phyloP scores from a whole-genome alignment of 495 filamentous ascomycete genomes.

The Aspergillus wentii region DNA sequence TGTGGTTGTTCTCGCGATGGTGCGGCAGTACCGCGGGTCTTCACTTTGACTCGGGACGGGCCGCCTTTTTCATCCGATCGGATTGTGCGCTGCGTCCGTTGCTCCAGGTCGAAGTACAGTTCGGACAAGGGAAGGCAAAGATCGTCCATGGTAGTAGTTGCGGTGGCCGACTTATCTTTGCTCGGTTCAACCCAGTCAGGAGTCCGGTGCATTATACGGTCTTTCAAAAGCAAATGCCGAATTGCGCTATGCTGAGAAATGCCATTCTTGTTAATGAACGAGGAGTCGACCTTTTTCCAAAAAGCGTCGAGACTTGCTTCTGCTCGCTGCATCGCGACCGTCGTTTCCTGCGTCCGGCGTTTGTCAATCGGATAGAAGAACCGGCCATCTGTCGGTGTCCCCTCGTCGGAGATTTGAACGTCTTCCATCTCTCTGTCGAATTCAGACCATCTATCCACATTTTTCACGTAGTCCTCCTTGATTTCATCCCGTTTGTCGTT shows the following conservation, averaged over 20 bases:
- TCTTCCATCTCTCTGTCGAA: too few relatives aligned
- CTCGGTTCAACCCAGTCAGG: constrained; percentile 45
- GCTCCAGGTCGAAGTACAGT: constrained; percentile 18
- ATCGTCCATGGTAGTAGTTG: background rate
- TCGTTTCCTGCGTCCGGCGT: constrained; percentile 37
- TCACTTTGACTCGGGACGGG: constrained; percentile 29
- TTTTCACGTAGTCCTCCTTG: too few relatives aligned
- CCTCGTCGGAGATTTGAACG: constrained; percentile 11
- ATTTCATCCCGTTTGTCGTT: too few relatives aligned
- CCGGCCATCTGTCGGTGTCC: constrained; percentile 17
- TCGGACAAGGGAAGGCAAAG: constrained; percentile 12
- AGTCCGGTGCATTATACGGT: constrained; percentile 36
- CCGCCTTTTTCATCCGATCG: background rate
- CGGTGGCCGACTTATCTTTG: background rate
- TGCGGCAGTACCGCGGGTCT: constrained; percentile 25
- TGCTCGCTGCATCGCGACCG: constrained; percentile 33
- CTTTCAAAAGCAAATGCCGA: constrained; percentile 19
- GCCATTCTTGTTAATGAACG: constrained; percentile 6
- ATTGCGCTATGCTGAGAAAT: constrained; percentile 12
- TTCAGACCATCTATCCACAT: too few relatives aligned
- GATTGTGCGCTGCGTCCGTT: constrained; percentile 13
- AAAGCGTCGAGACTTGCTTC: constrained; percentile 46
- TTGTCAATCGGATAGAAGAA: constrained; percentile 49
- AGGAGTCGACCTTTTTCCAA: constrained; percentile 34
- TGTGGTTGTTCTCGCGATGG: constrained; percentile 3